Evolutionary conservation across 2,329 filamentous ascomycete genomes (phyloP).

Genomic region (Pseudocercospora eumusae): DNA sequence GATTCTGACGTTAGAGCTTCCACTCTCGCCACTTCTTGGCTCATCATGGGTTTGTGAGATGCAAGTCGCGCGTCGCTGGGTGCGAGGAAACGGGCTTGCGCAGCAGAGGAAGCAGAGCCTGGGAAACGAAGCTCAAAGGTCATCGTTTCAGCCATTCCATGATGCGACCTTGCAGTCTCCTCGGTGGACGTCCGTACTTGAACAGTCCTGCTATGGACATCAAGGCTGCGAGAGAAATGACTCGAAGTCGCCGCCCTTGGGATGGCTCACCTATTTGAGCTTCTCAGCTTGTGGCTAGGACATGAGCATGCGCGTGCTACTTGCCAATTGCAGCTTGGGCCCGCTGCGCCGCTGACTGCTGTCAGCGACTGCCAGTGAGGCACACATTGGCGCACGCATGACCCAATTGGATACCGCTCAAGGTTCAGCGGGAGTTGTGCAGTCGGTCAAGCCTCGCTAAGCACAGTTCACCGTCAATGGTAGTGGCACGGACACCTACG

Average conservation of each 20-base stretch:
- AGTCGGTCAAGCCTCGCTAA: conserved; percentile 28
- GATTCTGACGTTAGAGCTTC: conserved; percentile 4
- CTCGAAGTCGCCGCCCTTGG: background rate
- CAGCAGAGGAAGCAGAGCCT: conserved; percentile 1
- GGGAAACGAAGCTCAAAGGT: background rate
- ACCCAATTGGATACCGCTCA: conserved; percentile 15
- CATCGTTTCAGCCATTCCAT: conserved; percentile 16
- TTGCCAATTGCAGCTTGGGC: conserved; percentile 9
- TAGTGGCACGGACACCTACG: conserved; percentile 17
- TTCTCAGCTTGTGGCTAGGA: conserved; percentile 5
- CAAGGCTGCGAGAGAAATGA: background rate
- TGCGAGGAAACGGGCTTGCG: conserved; percentile 5
- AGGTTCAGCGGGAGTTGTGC: conserved; percentile 21
- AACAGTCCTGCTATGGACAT: background rate
- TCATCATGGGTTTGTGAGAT: conserved; percentile 1
- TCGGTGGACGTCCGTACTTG: background rate
- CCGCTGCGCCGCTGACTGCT: conserved; percentile 17
- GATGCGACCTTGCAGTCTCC: background rate
- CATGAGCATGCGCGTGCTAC: conserved; percentile 13
- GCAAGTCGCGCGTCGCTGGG: conserved; percentile 1
- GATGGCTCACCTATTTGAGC: background rate
- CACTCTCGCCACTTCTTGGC: background rate
- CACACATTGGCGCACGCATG: conserved; percentile 9
- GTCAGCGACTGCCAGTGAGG: conserved; percentile 24
- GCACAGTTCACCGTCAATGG: conserved; percentile 23